These are phyloP conservation scores for Pseudopyrenochaeta lycopersici DNA, from an alignment of 2,329 filamentous ascomycete species.

Conservation along the genomic window DNA sequence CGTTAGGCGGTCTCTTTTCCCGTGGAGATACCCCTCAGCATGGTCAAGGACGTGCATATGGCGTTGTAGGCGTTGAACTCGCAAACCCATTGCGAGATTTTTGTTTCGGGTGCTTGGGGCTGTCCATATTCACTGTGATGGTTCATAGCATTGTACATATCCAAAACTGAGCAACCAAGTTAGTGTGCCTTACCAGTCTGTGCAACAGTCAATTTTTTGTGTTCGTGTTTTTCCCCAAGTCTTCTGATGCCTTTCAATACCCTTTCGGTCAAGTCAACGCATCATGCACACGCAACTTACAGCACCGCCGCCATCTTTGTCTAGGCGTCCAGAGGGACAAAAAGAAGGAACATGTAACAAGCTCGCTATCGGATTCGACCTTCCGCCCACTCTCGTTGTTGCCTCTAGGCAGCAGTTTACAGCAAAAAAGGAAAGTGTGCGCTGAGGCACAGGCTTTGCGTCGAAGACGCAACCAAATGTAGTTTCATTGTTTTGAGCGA, in stretches of 20 bases:
- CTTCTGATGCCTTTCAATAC: too few species aligned
- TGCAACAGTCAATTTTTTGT: too few species aligned
- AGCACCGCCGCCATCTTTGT: too few species aligned
- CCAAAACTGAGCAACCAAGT: not conserved
- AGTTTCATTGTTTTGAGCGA: not conserved
- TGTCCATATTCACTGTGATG: not conserved
- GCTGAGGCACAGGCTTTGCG: not conserved
- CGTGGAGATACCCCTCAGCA: constrained; percentile 19
- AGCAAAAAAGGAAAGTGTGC: not conserved
- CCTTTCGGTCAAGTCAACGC: too few species aligned
- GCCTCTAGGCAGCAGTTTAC: not conserved
- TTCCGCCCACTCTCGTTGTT: not conserved
- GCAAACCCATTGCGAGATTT: not conserved
- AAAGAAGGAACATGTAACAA: too few species aligned
- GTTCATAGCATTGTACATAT: not conserved
- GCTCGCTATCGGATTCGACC: not conserved
- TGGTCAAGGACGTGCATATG: constrained; percentile 5
- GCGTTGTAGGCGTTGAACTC: constrained; percentile 2
- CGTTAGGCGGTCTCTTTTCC: constrained; percentile 10
- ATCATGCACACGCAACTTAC: too few species aligned
- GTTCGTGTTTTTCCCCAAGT: too few species aligned
- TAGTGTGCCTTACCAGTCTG: not conserved
- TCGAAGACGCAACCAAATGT: not conserved
- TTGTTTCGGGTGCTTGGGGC: not conserved
- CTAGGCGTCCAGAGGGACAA: too few species aligned